Base-by-base conservation (phyloP, 208 protist species). In the Polymyxa betae region DNA sequence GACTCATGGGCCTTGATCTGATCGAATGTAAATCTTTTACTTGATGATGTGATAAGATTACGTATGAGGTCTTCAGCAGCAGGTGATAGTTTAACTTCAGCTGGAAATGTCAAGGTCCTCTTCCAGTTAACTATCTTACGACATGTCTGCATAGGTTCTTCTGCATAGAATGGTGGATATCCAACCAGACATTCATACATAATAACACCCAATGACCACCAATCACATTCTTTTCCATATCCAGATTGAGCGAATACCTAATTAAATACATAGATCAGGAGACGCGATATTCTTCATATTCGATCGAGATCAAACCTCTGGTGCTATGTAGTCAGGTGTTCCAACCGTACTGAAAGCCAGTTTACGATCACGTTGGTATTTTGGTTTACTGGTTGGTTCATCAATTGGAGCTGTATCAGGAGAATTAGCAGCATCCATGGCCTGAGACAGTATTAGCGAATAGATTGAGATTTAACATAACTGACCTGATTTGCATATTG, bases 311-410 rank as follows among this genome's bases (percentile, higher is more conserved):
- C n/a, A n/a, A n/a, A n/a, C n/a, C 45, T 96, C 95, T n/a, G 95
- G 95, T 10, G 95, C 95, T 20, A 94, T 95, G 89, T 96, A 96
- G 68, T 96, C 95, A 0, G 95, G 94, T 0, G 95, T 96, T 40
- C 95, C 95, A 0, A 96, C 92, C 0, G 93, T 94, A 38, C 92
- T 94, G 35, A 87, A 94, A 0, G 90, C 91, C 45, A 90, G 54
- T 0, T 93, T 49, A 16, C 92, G 0, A 41, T 32, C 38, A 0
- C 87, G 20, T 35, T 78, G 38, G 40, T 91, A 91, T 38, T 5
- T 1, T 0, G 90, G 10, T 0, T 90, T 90, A 32, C 29, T 0
- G 72, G 38, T 35, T n/a, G 52, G 38, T 35, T 91, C 89, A 45
- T 24, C 38, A 0, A 60, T 29, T 45, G 66, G 88, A 29, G 46